A percentile compares a stretch with the other conserved stretches of the same genome.
Conservation (phyloP, 2,329 filamentous ascomycete species). For the Magnaporthiopsis rhizophila region DNA sequence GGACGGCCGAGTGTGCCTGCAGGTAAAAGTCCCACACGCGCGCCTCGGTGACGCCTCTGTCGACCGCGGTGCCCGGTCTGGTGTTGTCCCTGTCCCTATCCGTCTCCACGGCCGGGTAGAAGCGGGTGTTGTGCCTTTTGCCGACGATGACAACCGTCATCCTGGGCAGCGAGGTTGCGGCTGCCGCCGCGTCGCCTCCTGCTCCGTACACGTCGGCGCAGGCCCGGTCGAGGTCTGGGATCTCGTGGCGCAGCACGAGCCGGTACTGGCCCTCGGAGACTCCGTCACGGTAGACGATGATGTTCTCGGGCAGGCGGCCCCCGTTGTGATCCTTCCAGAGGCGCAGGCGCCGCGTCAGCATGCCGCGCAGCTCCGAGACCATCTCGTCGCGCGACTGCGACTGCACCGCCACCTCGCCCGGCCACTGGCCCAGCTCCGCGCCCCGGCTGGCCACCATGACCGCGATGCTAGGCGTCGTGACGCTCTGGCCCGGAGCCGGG, state of each 20-base stretch:
- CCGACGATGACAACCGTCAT: constrained; percentile 73
- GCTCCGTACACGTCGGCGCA: constrained; percentile 49
- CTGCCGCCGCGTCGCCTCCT: too few species aligned
- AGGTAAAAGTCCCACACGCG: constrained; percentile 80
- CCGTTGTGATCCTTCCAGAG: constrained; percentile 55
- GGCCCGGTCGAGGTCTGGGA: constrained; percentile 57
- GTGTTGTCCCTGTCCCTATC: constrained; percentile 55
- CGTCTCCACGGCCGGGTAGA: constrained; percentile 55
- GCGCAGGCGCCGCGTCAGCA: background rate
- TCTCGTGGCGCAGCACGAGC: constrained; percentile 58
- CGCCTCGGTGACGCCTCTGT: constrained; percentile 70
- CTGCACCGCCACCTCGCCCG: constrained; percentile 34
- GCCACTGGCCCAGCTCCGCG: constrained; percentile 65
- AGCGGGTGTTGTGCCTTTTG: constrained; percentile 83
- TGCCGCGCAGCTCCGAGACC: constrained; percentile 1
- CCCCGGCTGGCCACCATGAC: constrained; percentile 74
- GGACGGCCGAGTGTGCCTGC: constrained; percentile 67
- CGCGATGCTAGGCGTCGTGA: constrained; percentile 50
- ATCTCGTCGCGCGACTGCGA: background rate
- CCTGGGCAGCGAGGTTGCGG: constrained; percentile 35
- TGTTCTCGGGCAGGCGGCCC: constrained; percentile 54
- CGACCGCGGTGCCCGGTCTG: constrained; percentile 70
- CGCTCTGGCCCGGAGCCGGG: constrained; percentile 39
- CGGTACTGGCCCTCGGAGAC: constrained; percentile 81
- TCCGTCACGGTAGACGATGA: constrained; percentile 82